Evolutionary conservation across 257 asterid genomes (phyloP), one percentile per base, ranked within the genome.

Genomic region (Eucommia ulmoides): DNA sequence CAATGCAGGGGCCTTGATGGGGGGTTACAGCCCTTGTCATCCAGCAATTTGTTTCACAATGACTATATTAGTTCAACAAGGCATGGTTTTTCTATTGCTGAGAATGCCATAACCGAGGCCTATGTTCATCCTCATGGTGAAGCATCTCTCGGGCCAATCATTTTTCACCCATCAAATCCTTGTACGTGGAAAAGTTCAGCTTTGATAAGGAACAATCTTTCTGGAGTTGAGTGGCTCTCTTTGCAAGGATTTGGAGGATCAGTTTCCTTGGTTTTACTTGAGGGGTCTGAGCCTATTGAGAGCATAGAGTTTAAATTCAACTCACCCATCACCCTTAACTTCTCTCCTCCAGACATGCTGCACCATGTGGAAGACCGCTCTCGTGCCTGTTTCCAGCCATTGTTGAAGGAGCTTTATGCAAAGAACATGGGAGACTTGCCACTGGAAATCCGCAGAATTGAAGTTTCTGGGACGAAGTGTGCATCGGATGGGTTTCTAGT

Each of bases 131-230:
- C 96, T 22, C 50, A 65, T 53, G 79, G 75, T 33, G 61, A 51
- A 53, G 89, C 93, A 29, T 62, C 69, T 52, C 56, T 91, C 41
- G 98, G 98, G 29, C 98, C 96, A 18, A 64, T 91, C 60, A 60
- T 86, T 50, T 86, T 91, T 67, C 95, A 72, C 35, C 98, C 98
- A 20, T 78, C 93, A 24, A 71, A 78, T 57, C 69, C 78, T 47
- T 91, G 98, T 63, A 81, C 75, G 53, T 91, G 98, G 96, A 74
- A 59, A 62, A 78, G 94, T 59, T 78, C 96, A n/a, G 86, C 72
- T 25, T 59, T 91, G 33, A 50, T 91, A 53, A 75, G 98, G 75
- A 91, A 77, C 65, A 91, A 86, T 68, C 83, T 83, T 58, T 71
- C 98, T 54, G 96, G 96, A 45, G 88, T 83, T 25, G 98, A 89